Evolutionary conservation across 164 flowering plant species (phyloP), one percentile per base, ranked within the genome.

Genomic region (Nelumbo lutea): DNA sequence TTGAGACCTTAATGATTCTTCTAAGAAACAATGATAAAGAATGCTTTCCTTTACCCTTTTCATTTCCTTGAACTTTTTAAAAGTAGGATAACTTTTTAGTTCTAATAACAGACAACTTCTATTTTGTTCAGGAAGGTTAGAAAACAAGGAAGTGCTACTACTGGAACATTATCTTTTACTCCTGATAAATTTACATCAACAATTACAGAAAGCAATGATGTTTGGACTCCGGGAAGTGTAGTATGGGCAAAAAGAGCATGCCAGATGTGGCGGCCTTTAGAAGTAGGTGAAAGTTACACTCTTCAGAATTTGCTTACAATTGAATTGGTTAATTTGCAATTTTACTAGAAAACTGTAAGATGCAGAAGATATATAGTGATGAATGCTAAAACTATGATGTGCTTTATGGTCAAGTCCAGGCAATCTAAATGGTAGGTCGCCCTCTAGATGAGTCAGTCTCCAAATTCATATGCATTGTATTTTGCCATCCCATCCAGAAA

Each of bases 251-350:
- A 67, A 74, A 81, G 65, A 15, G 69, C 59, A 57, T 14, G 53
- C 60, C 68, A 72, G 13, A 53, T 72, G 57, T 78, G 79, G 81
- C 76, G 78, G 79, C 79, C 81, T 64, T 81, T 76, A 65, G 75
- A 78, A 72, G 81, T 78, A 78, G 59, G 73, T 46, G 55, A 53
- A 9, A n/a, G 7, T 66, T 66, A 1, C 38, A 61, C 58, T 67
- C 57, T 15, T 27, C 39, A 11, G 15, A 53, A 39, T 11, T 9
- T 9, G 6, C 14, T 60, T 60, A 9, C 11, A n/a, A 52, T 63
- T 70, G 43, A n/a, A 44, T 47, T 44, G 14, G 56, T 47, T 57
- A 47, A 44, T 64, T 63, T 64, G 68, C 46, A 11, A 56, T 57
- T 47, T 45, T 11, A 44, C 14, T 62, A 27, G 27, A 27, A 27